Base-by-base conservation (phyloP, 2,329 filamentous ascomycete genomes). In the Chaetomium olivaceum region DNA sequence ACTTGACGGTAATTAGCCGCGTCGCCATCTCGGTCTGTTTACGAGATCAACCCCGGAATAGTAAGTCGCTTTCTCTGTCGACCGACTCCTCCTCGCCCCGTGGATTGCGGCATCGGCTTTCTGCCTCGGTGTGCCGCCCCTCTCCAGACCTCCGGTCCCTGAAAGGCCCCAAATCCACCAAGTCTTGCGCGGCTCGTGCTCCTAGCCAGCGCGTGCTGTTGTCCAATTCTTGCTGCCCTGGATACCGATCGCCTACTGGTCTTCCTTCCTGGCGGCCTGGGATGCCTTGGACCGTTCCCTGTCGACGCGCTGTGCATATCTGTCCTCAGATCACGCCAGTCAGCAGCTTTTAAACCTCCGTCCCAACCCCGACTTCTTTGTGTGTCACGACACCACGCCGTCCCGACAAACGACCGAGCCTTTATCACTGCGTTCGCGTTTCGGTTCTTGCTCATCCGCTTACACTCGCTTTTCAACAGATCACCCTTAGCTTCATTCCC, bases 281-380 rank as follows among this genome's bases (percentile, higher is more conserved):
- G 60, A 33, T 62, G 62, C 59, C 55, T 61, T 50, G 57, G 58
- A 50, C 48, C 39, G 58, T 25, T 61, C 39, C 58, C 43, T 19
- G 31, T 36, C 60, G 58, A 63, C 57, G 61, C 64, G 63, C 64
- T 62, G 63, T 65, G 68, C 70, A 70, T 68, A 72, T 72, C 71
- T 72, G 71, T 71, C 71, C 71, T 72, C 69, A 70, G 64, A 67
- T 64, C 64, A 69, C 68, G 57, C 58, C 58, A 67, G 62, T 58
- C 61, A 64, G 58, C 66, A 61, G 6, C 52, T 48, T 58, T 65
- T 65, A 65, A 68, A 63, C 61, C 66, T 51, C 31, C 54, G 4
- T 39, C 33, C 31, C 54, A 54, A 43, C 39, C 59, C 46, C 61
- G 58, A 29, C 62, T 56, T 54, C 61, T 54, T 68, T 61, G 48